Evolutionary conservation across 345 rosid genomes (phyloP).

Genomic region (Erucastrum elatum): DNA sequence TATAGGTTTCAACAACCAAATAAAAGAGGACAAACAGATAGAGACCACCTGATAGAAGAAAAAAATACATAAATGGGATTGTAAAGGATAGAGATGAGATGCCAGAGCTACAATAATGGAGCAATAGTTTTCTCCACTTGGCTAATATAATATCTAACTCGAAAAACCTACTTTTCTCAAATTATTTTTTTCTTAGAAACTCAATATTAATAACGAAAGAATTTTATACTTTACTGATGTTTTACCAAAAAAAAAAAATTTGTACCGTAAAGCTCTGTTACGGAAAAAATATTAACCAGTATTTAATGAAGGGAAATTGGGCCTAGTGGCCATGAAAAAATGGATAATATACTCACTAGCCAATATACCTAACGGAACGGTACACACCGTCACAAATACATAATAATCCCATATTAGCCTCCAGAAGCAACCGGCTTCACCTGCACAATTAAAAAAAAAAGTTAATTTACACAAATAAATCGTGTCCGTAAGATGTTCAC

Average conservation of each 20-base stretch:
- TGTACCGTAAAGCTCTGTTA: conserved; percentile 3
- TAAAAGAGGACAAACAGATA: neutral
- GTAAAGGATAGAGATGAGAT: conserved; percentile 40
- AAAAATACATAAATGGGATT: conserved; percentile 26
- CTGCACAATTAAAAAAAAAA: no score
- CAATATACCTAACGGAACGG: no score
- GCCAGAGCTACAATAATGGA: conserved; percentile 41
- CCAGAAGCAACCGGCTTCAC: no score
- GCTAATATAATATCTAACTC: conserved; percentile 33
- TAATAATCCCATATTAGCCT: no score
- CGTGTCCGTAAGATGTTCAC: no score
- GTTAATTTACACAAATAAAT: no score
- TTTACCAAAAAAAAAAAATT: neutral
- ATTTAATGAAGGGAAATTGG: neutral
- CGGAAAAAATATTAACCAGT: neutral
- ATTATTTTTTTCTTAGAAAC: neutral
- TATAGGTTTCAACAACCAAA: no score
- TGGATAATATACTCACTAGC: no score
- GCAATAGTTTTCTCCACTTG: conserved; percentile 38
- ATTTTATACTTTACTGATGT: no score
- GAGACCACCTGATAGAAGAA: conserved; percentile 36
- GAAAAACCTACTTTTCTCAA: conserved; percentile 11
- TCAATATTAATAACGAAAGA: neutral
- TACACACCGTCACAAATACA: no score
- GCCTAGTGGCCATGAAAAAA: no score